Evolutionary conservation across 108 stramenopile genomes (phyloP).

Genomic region (Nannochloropsis salina): DNA sequence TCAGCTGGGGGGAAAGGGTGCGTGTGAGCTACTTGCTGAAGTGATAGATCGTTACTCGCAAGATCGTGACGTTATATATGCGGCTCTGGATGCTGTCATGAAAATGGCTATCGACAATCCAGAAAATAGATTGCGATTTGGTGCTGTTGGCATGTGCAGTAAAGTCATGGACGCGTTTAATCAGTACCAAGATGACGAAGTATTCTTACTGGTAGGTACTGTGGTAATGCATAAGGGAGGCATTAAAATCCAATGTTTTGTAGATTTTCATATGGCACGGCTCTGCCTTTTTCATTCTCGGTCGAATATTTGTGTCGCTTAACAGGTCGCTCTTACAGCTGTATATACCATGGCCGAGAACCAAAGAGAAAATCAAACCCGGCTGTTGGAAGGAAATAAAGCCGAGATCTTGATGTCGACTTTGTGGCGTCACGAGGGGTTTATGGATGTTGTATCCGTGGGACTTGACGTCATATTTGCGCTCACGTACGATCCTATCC

Average conservation of each 20-base stretch:
- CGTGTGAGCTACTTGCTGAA: slow-evolving; percentile 1
- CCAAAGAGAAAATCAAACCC: slow-evolving; percentile 15
- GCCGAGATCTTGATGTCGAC: neutral
- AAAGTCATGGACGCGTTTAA: slow-evolving; percentile 5
- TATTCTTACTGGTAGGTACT: slow-evolving; percentile 4
- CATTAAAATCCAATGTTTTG: neutral
- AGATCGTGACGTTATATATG: slow-evolving; percentile 16
- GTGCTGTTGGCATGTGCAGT: neutral
- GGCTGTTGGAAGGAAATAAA: neutral
- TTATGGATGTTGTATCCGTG: neutral
- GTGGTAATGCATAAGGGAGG: neutral
- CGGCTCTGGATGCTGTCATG: neutral
- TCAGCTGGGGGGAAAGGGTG: neutral
- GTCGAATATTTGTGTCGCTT: neutral
- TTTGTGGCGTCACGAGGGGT: neutral
- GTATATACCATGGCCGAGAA: slow-evolving; percentile 6
- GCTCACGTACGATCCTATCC: neutral
- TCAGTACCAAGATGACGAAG: slow-evolving; percentile 14
- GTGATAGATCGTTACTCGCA: neutral
- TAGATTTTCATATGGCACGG: neutral
- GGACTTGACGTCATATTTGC: neutral
- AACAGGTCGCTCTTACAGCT: slow-evolving; percentile 1
- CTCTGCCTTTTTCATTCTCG: neutral
- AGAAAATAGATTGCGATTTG: neutral
- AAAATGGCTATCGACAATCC: neutral